phyloP scores from a whole-genome alignment of 495 filamentous ascomycete genomes.

The Trichoderma erinaceum region DNA sequence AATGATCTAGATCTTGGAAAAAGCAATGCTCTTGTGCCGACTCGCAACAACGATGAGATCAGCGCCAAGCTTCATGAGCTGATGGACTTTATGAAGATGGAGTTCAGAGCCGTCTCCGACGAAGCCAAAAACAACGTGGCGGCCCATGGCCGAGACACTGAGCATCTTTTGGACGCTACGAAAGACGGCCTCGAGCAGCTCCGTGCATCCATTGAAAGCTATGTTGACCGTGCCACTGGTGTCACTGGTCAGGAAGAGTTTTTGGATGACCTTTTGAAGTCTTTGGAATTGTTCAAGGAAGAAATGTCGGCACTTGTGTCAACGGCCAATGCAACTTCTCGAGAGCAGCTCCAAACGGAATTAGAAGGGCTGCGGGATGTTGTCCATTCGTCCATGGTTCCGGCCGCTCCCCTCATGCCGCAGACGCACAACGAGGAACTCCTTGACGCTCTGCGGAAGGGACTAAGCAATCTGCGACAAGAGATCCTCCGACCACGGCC shows the following conservation, averaged over 20 bases:
- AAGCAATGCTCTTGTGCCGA: slow-evolving; percentile 33
- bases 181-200: slow-evolving; percentile 79
- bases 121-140: slow-evolving; percentile 70
- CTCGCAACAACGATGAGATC: slow-evolving; percentile 50
- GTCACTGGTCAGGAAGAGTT: slow-evolving; percentile 69
- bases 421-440: slow-evolving; percentile 49
- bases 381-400: slow-evolving; percentile 62
- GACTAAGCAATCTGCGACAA: slow-evolving; percentile 59
- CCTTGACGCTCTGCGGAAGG: slow-evolving; percentile 63
- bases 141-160: slow-evolving; percentile 67
- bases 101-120: slow-evolving; percentile 52
- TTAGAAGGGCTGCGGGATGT: slow-evolving; percentile 71
- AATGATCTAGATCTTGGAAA: slow-evolving; percentile 39
- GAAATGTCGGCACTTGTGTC: slow-evolving; percentile 56
- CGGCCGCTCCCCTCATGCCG: slow-evolving; percentile 33
- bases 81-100: slow-evolving; percentile 61
- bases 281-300: slow-evolving; percentile 64
- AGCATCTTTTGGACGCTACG: slow-evolving; percentile 75
- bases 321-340: slow-evolving; percentile 38
- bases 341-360: slow-evolving; percentile 69
- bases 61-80: slow-evolving; percentile 69
- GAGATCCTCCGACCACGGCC: slow-evolving; percentile 53
- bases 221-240: slow-evolving; percentile 62
- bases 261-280: slow-evolving; percentile 63
- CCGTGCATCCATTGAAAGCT: slow-evolving; percentile 72